Evolutionary conservation across 495 filamentous ascomycete species (phyloP), one percentile per base, ranked within the genome.

Genomic region (Aspergillus incahuasiensis): DNA sequence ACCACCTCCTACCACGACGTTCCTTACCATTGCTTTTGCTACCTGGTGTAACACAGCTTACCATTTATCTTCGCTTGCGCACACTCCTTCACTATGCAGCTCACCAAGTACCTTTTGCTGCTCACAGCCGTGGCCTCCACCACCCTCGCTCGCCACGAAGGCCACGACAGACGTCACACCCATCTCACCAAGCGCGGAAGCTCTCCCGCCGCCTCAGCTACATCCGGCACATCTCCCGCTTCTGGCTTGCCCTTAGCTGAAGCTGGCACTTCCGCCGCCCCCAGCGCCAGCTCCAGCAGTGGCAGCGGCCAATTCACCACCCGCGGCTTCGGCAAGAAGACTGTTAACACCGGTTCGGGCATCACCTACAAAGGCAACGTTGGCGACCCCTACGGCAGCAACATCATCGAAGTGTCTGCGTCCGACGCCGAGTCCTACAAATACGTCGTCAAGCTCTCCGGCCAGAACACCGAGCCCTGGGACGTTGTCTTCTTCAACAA

Each of bases 401-500:
- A 82, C 64, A 78, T 82, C 54, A 76, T 78, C 55, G 59, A 73
- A 47, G 64, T 81, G 20, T 57, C 56, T 39, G 57, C 60, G 16
- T 52, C 55, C 46, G 62, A 71, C 8, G 70, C 71, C 49, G 53
- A 62, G 52, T 54, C 65, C 22, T 73, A 80, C 62, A 66, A 78
- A 45, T 79, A 77, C 69, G 76, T 78, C 35, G 68, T 67, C 20
- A 69, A 74, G 51, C 72, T 81, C 69, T 55, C 52, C 40, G 79
- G 78, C 57, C 61, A 61, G 34, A 64, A 64, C 59, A 63, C 60
- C 19, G 66, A 67, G 8, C 18, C 64, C 56, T 75, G 75, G 64
- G 73, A 68, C 40, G 65, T 80, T 54, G 69, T 65, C 58, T 64
- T 82, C 69, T 83, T 76, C 75, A 79, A 82, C 71, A 83, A 82